Percentiles rank a stretch among this genome's conserved stretches.
Conservation (phyloP, 805 yeast species). For the Teunomyces aglyptinius region DNA sequence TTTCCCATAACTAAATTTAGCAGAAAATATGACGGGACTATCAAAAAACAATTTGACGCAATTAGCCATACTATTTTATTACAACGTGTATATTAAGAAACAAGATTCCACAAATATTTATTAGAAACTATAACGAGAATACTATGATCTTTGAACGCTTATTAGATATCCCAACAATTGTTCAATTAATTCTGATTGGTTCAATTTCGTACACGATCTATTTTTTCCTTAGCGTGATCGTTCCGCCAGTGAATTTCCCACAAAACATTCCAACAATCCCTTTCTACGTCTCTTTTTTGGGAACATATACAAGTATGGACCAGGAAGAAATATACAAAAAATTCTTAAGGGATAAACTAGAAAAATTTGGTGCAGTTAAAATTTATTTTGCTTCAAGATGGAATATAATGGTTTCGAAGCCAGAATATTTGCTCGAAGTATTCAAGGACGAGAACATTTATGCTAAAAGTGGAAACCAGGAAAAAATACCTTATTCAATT, state of each 20-base stretch:
- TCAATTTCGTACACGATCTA: not conserved
- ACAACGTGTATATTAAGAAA: not conserved
- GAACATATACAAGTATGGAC: slow-evolving; percentile 43
- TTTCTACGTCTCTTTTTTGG: slow-evolving; percentile 53
- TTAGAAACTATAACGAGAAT: not conserved
- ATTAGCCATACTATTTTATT: not conserved
- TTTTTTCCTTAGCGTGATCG: slow-evolving; percentile 13
- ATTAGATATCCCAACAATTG: not conserved
- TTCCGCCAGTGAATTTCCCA: slow-evolving; percentile 55
- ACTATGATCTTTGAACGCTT: not conserved
- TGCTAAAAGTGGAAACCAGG: slow-evolving; percentile 60
- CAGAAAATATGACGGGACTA: not conserved
- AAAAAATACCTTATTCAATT: slow-evolving; percentile 55
- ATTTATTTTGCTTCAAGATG: slow-evolving; percentile 60
- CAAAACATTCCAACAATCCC: slow-evolving; percentile 59
- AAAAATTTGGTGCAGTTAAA: slow-evolving; percentile 56
- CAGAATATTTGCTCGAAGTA: slow-evolving; percentile 44
- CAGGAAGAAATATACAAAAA: slow-evolving; percentile 46
- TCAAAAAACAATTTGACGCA: not conserved
- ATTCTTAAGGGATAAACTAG: slow-evolving; percentile 45
- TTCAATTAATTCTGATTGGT: slow-evolving; percentile 2
- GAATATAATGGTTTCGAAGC: slow-evolving; percentile 54
- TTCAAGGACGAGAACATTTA: slow-evolving; percentile 49
- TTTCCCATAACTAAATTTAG: not conserved
- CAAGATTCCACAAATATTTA: not conserved